phyloP scores from a whole-genome alignment of 73 alveolate species.

The Tetrahymena borealis region DNA sequence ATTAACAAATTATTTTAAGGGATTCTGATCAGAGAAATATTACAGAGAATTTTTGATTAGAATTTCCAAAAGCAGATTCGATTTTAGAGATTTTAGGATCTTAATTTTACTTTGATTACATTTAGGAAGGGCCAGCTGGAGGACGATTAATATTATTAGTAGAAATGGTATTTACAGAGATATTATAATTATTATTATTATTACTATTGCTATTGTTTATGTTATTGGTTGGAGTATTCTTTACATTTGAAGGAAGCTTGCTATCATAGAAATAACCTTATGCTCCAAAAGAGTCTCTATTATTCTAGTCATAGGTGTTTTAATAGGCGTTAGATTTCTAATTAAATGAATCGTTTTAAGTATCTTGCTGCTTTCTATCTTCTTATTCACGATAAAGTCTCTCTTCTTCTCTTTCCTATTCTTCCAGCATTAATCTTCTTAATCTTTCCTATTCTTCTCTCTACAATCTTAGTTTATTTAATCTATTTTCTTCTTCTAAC shows the following conservation, averaged over 20 bases:
- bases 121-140: not conserved
- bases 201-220: not conserved
- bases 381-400: too few species aligned
- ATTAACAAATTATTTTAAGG: too few species aligned
- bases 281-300: not conserved
- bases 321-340: not conserved
- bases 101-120: not conserved
- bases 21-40: not conserved
- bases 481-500: not conserved
- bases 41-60: not conserved
- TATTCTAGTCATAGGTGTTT: not conserved
- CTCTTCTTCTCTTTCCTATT: not conserved
- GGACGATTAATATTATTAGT: not conserved
- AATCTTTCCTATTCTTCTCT: not conserved
- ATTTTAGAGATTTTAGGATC: not conserved
- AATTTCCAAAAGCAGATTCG: not conserved
- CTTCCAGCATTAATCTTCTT: not conserved
- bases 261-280: not conserved
- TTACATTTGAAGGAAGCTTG: too few species aligned
- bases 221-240: too few species aligned
- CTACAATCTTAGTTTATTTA: not conserved
- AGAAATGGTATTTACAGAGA: not conserved
- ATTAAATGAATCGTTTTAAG: not conserved
- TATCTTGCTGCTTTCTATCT: not conserved
- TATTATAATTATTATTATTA: not conserved